Percentiles rank a stretch among this genome's conserved stretches.
Evolutionary conservation across 2,329 filamentous ascomycete genomes (phyloP).

Genomic region (Cordyceps fumosorosea): DNA sequence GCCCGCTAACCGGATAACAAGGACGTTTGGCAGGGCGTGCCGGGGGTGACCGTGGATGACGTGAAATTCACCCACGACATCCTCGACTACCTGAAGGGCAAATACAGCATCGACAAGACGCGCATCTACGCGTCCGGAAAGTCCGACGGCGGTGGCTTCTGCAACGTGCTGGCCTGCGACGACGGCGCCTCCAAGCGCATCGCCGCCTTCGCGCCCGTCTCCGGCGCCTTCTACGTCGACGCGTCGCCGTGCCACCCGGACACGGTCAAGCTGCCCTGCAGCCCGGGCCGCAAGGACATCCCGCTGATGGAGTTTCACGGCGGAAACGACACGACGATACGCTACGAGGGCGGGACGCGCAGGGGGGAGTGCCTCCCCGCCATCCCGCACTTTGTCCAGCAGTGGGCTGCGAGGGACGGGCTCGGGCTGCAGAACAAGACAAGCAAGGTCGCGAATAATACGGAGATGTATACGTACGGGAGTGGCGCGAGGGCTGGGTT

Average conservation of each 20-base stretch:
- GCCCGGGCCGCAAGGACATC: conserved; percentile 26
- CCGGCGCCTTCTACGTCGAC: conserved; percentile 34
- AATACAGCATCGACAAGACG: conserved; percentile 30
- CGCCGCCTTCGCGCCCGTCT: conserved; percentile 32
- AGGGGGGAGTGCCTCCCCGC: conserved; percentile 35
- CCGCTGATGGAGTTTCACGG: conserved; percentile 45
- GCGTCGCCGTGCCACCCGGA: conserved; percentile 24
- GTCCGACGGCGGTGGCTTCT: conserved; percentile 37
- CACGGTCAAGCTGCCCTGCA: conserved; percentile 32
- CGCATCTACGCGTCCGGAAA: conserved; percentile 33
- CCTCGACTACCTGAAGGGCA: conserved; percentile 27
- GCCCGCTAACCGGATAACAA: not conserved
- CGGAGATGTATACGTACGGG: conserved; percentile 26
- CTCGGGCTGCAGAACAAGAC: conserved; percentile 15
- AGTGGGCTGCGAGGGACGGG: conserved; percentile 30
- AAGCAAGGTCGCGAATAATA: conserved; percentile 17
- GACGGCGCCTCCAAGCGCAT: conserved; percentile 27
- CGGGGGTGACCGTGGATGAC: conserved; percentile 33
- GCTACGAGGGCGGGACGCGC: conserved; percentile 36
- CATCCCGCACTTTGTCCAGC: conserved; percentile 30
- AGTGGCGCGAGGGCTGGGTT: conserved; percentile 13
- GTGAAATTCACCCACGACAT: conserved; percentile 35
- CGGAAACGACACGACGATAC: conserved; percentile 37
- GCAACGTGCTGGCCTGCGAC: conserved; percentile 33
- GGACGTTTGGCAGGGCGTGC: conserved; percentile 29